Base-by-base conservation (phyloP, 2,329 filamentous ascomycete species). In the Tolypocladium guangdongense region DNA sequence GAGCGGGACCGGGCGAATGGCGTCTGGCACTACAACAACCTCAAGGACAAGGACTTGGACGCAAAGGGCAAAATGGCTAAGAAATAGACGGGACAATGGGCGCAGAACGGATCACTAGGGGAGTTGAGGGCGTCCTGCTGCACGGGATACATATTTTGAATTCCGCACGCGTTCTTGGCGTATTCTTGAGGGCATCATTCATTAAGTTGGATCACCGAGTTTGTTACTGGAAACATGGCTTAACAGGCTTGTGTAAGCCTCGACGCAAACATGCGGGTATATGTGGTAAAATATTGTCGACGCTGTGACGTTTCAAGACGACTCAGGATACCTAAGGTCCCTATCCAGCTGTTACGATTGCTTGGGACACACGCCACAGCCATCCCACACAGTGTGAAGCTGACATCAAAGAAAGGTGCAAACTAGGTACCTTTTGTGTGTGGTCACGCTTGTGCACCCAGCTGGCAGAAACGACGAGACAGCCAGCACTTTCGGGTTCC, bases 1-100 rank as follows among this genome's bases (percentile, higher is more conserved):
- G 71, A 71, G 20, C 66, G 64, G 10, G 82, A 85, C 58, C 71
- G 72, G 56, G 78, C 81, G 59, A 59, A 72, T 53, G 81, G 81
- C 2, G 74, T 84, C 22, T 71, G 70, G 47, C 82, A 85, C 62
- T 83, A 76, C 63, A 71, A 71, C 46, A 71, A 71, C 51, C 63
- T 71, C 47, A 71, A 72, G 57, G 67, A 68, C 55, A 69, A 68
- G 52, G 63, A 68, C 8, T 32, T 59, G 36, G 46, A 57, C 14
- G 51, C 60, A n/a, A 59, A 57, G 43, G 51, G 36, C 11, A 59
- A 57, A 27, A 51, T 27, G 22, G 33, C 11, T 2, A 36, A 35
- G 18, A 22, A 51, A n/a, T 46, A 49, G 46, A 32, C 11, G n/a
- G 16, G n/a, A 27, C 20, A 32, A 2, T 27, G 43, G 10, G 10